Evolutionary conservation across 2,329 filamentous ascomycete genomes (phyloP).

Genomic region (Pestalotiopsis sp.): DNA sequence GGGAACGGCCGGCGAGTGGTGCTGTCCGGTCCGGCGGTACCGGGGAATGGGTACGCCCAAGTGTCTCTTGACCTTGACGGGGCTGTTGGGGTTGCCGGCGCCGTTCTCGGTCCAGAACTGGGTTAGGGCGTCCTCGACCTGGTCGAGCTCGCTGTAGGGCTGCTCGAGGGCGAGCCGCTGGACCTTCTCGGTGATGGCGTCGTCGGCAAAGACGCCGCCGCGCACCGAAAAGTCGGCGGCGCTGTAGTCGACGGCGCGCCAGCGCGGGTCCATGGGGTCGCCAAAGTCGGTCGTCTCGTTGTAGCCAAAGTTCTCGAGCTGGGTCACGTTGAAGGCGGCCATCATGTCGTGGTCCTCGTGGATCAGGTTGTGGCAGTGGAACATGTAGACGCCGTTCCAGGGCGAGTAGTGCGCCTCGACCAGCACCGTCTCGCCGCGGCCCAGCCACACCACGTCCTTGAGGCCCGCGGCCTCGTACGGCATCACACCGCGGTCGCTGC

Average conservation of each 20-base stretch:
- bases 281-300: slow-evolving; percentile 34
- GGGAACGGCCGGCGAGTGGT: neutral
- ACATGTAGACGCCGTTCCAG: slow-evolving; percentile 54
- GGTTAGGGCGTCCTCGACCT: slow-evolving; percentile 30
- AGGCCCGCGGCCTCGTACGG: slow-evolving; percentile 56
- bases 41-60: neutral
- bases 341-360: slow-evolving; percentile 50
- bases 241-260: slow-evolving; percentile 32
- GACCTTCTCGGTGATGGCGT: slow-evolving; percentile 29
- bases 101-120: slow-evolving; percentile 30
- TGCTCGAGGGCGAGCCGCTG: slow-evolving; percentile 31
- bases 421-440: slow-evolving; percentile 48
- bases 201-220: slow-evolving; percentile 24
- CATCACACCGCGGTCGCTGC: slow-evolving; percentile 41
- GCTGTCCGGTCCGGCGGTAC: neutral
- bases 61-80: neutral
- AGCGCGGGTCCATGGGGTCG: slow-evolving; percentile 39
- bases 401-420: slow-evolving; percentile 54
- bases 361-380: slow-evolving; percentile 49
- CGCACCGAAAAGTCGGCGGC: slow-evolving; percentile 23
- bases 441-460: slow-evolving; percentile 61
- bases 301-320: slow-evolving; percentile 39
- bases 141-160: slow-evolving; percentile 34
- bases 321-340: slow-evolving; percentile 46
- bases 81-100: slow-evolving; percentile 18